Conservation (phyloP, 495 filamentous ascomycete genomes). For the Lichenothelia convexa region DNA sequence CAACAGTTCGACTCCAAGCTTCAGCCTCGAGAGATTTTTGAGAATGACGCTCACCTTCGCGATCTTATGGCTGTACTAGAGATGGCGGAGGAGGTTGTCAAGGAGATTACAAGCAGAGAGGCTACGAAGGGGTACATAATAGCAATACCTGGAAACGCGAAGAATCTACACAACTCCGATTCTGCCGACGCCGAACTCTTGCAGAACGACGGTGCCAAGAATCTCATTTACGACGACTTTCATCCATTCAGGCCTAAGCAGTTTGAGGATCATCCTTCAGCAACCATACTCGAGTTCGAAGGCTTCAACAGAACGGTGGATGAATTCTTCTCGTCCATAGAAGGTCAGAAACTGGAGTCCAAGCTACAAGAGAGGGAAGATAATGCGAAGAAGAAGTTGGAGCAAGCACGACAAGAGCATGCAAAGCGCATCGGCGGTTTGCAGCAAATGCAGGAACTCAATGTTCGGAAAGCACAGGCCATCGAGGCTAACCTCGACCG, state of each 20-base stretch:
- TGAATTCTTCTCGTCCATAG: constrained; percentile 90
- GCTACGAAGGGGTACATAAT: constrained; percentile 69
- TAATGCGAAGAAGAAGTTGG: constrained; percentile 62
- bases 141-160: constrained; percentile 38
- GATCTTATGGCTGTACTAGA: constrained; percentile 43
- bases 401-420: constrained; percentile 65
- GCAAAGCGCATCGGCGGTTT: constrained; percentile 64
- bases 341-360: constrained; percentile 82
- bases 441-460: constrained; percentile 58
- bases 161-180: constrained; percentile 14
- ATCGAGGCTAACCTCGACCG: constrained; percentile 77
- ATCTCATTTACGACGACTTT: constrained; percentile 77
- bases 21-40: constrained; percentile 48
- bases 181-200: constrained; percentile 35
- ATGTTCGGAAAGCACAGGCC: constrained; percentile 73
- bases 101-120: constrained; percentile 38
- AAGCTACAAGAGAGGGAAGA: constrained; percentile 63
- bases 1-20: constrained; percentile 45
- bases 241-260: constrained; percentile 83
- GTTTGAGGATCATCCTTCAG: constrained; percentile 45
- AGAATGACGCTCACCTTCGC: constrained; percentile 42
- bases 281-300: constrained; percentile 53
- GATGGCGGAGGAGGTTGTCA: constrained; percentile 45
- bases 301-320: constrained; percentile 87
- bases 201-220: constrained; percentile 54